A percentile compares a stretch with the other conserved stretches of the same genome.
phyloP scores from a whole-genome alignment of 2,329 filamentous ascomycete species.

The Neodidymelliopsis sp. region DNA sequence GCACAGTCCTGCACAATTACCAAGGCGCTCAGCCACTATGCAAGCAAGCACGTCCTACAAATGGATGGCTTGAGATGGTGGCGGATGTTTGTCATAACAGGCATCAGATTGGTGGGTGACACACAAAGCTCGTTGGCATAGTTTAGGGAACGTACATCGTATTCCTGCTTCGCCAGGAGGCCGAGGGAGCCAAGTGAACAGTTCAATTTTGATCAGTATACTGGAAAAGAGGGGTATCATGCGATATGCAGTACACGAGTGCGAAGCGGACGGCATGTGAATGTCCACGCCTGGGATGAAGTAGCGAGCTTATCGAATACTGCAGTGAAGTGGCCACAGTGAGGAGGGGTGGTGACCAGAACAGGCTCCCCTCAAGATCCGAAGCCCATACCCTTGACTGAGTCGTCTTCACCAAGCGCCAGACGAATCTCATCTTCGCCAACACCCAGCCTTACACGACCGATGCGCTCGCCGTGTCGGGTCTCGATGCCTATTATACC shows the following conservation, averaged over 20 bases:
- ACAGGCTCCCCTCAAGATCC: constrained; percentile 23
- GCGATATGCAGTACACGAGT: constrained; percentile 1
- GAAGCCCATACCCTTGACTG: constrained; percentile 78
- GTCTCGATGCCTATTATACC: constrained; percentile 87
- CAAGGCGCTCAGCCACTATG: constrained; percentile 3
- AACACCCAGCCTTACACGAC: constrained; percentile 84
- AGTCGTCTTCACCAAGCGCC: constrained; percentile 86
- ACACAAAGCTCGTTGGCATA: constrained; percentile 7
- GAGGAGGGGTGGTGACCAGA: neutral
- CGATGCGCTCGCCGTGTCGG: constrained; percentile 79
- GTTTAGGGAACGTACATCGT: neutral
- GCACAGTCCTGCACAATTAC: neutral
- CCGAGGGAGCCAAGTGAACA: neutral
- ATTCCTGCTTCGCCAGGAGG: neutral
- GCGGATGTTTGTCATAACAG: constrained; percentile 8
- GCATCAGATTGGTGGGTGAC: neutral
- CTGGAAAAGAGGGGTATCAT: constrained; percentile 19
- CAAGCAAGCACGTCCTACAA: neutral
- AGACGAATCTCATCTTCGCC: constrained; percentile 90
- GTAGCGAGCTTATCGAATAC: neutral
- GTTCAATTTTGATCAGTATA: constrained; percentile 4
- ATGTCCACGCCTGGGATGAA: constrained; percentile 4
- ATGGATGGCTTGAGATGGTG: neutral
- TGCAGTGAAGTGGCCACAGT: neutral
- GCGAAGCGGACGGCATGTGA: constrained; percentile 2